Evolutionary conservation across 352 stramenopile genomes (phyloP).

Genomic region (Peronospora destructor): DNA sequence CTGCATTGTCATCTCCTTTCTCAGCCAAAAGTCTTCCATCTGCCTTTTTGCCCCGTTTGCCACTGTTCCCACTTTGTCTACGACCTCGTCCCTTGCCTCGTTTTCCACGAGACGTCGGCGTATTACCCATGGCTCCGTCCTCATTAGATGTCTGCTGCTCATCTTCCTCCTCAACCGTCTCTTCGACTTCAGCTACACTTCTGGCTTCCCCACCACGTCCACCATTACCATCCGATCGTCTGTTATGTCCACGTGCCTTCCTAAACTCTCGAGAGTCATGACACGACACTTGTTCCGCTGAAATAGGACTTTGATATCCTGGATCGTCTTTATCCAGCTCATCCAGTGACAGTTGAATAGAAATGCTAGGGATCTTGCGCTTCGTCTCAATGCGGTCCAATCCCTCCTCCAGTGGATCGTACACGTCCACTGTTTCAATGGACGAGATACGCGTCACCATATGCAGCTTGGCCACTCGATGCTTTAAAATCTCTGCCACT

Average conservation of each 20-base stretch:
- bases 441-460: constrained; percentile 75
- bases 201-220: constrained; percentile 8
- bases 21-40: constrained; percentile 12
- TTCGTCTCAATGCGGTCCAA: constrained; percentile 71
- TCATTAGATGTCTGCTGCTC: constrained; percentile 13
- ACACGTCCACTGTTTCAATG: constrained; percentile 75
- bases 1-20: constrained; percentile 13
- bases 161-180: constrained; percentile 12
- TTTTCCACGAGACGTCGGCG: constrained; percentile 23
- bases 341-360: constrained; percentile 67
- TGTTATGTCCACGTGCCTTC: constrained; percentile 22
- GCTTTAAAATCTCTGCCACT: constrained; percentile 80
- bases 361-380: constrained; percentile 67
- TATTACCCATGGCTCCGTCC: constrained; percentile 4
- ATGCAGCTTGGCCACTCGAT: constrained; percentile 61
- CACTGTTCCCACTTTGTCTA: constrained; percentile 28
- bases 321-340: constrained; percentile 45
- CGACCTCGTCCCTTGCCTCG: constrained; percentile 35
- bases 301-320: constrained; percentile 71
- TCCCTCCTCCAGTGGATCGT: constrained; percentile 80
- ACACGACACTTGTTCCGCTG: constrained; percentile 48
- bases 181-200: constrained; percentile 3
- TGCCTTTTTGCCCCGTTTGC: constrained; percentile 20
- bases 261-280: constrained; percentile 28
- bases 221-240: constrained; percentile 15